Base-by-base conservation (phyloP, 192 early-diverging fungal species). In the Gamsiella multidivaricata region DNA sequence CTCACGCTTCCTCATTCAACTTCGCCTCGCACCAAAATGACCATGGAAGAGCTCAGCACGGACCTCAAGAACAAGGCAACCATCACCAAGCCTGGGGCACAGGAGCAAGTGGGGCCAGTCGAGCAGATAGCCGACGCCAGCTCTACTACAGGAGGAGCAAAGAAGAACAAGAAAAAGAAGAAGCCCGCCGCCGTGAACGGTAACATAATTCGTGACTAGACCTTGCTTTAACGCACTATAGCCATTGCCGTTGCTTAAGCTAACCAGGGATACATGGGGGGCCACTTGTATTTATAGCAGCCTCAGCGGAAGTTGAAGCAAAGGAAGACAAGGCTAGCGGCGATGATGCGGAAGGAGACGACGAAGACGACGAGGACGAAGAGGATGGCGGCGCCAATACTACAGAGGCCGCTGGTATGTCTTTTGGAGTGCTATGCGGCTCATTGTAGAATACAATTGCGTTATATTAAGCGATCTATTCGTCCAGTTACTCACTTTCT, bases 101-200 rank as follows among this genome's bases (percentile, higher is more conserved):
- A 79, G 23, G 68, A 23, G 17, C 73, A 78, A 45, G 54, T 50
- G 9, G 52, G 46, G 8, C 59, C 67, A 39, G 47, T 28, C 9
- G 34, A 60, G 14, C 20, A 58, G 28, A 12, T 17, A 32, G 64
- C 36, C 8, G 53, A 36, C n/a, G 63, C 25, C 36, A 56, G 12
- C 37, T 52, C 71, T 25, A 42, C 36, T 23, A 11, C 78, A 22
- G 37, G 64, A 33, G 54, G 47, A 17, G 63, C 61, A 43, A 87
- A 87, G 81, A 83, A 85, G 42, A 87, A 87, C 47, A 87, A 81
- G 67, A 87, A 86, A 63, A 83, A 82, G 69, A 86, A 86, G 32
- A 81, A 86, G 58, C 39, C 70, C 41, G 32, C 69, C 0, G 22
- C 64, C 15, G 62, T 53, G 6, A 55, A 67, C 23, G 52, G 41